Base-by-base conservation (phyloP, 768 basidiomycete species). In the Pisolithus microcarpus region DNA sequence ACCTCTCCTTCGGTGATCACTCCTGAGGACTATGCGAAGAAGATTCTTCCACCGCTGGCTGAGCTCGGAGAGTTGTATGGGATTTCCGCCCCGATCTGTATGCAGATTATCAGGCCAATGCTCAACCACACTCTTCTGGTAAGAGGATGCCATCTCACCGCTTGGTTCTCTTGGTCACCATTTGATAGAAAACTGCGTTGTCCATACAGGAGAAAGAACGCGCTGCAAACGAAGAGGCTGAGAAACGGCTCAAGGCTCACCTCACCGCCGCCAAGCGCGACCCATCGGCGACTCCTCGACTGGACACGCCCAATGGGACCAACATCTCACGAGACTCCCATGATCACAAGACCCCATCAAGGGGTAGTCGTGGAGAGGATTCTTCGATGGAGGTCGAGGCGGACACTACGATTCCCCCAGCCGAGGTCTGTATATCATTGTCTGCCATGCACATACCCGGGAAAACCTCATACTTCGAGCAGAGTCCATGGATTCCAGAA, bases 51-150 rank as follows among this genome's bases (percentile, higher is more conserved):
- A 5, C 70, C 87, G 16, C 71, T 96, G 9, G 69, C 71, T 2
- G 85, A 89, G 26, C 76, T 98, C 8, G 83, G 83, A 48, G 73
- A 78, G 47, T 74, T 76, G 37, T 98, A 87, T 66, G 88, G 86
- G 7, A 81, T 99, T 42, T 81, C 84, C 52, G 81, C 87, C 36
- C 80, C 88, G 11, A 84, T 96, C 50, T 91, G 92, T 48, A 96
- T 98, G 89, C 91, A 94, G 63, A 85, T 98, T 51, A 78, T 91
- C 37, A 81, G 96, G 15, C 93, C 95, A 13, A 83, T 87, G 49
- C 72, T 89, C 40, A 81, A 87, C 55, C 70, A 71, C 8, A 69
- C 75, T 26, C 69, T 89, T 43, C 67, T 87, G 59, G 85, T 85
- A 63, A 51, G 77, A 70, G 1, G 43, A 39, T 11, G 4, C 31